These are phyloP conservation scores for Rauvolfia tetraphylla DNA, from an alignment of 257 asterid genomes.

Conservation along the genomic window DNA sequence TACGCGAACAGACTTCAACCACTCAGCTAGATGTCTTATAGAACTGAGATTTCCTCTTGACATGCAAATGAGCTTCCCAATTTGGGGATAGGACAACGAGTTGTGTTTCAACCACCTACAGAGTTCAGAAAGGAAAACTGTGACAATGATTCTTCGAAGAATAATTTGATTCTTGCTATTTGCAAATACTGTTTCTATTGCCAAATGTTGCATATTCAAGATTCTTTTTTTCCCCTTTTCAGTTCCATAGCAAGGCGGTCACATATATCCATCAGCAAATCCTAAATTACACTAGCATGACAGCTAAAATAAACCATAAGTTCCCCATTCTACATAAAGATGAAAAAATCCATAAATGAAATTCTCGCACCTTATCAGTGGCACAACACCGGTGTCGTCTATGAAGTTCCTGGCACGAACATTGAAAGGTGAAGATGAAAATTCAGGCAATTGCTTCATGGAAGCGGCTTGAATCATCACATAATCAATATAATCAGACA, in stretches of 20 bases:
- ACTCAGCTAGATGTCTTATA: constrained; percentile 53
- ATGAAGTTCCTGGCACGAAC: constrained; percentile 57
- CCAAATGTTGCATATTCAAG: neutral
- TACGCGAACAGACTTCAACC: constrained; percentile 73
- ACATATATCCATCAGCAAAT: neutral
- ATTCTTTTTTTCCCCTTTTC: neutral
- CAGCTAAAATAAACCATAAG: neutral
- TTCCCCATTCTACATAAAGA: neutral
- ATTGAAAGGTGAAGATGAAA: constrained; percentile 61
- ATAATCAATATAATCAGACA: constrained; percentile 64
- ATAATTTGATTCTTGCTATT: neutral
- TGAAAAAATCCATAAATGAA: neutral
- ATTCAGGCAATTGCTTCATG: constrained; percentile 61
- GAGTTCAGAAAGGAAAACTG: constrained; percentile 1
- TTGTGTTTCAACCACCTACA: constrained; percentile 97
- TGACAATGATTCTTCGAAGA: neutral
- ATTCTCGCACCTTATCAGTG: constrained; percentile 59
- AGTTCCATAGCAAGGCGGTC: neutral
- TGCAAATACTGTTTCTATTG: neutral
- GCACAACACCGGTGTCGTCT: constrained; percentile 63
- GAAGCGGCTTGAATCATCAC: constrained; percentile 87
- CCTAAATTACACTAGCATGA: neutral
- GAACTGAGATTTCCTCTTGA: constrained; percentile 65
- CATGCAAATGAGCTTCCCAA: constrained; percentile 69
- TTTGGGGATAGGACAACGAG: constrained; percentile 77